These are phyloP conservation scores for Tolypocladium sp. DNA, from an alignment of 2,329 filamentous ascomycete species.

Conservation along the genomic window DNA sequence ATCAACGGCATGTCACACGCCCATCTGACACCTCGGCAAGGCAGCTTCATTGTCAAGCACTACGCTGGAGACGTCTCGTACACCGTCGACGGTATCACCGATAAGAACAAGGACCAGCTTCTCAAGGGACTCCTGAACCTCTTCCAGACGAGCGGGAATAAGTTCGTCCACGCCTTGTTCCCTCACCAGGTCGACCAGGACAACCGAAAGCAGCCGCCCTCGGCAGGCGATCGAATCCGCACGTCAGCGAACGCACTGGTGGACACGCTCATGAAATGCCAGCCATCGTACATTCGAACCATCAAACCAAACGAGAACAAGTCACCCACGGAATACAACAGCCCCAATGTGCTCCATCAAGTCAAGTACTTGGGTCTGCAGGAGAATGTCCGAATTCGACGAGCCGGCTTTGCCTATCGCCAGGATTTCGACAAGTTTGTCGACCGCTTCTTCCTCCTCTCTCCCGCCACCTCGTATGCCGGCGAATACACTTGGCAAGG, in stretches of 20 bases:
- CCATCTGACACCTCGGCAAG: conserved; percentile 85
- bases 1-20: conserved; percentile 86
- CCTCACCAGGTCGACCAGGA: conserved; percentile 91
- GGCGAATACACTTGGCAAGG: conserved; percentile 96
- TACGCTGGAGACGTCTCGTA: conserved; percentile 97
- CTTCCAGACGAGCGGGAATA: conserved; percentile 73
- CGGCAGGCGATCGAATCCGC: conserved; percentile 93
- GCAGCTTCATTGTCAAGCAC: conserved; percentile 97
- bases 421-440: conserved; percentile 98
- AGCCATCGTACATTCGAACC: conserved; percentile 95
- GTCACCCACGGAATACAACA: conserved; percentile 86
- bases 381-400: conserved; percentile 94
- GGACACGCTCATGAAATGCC: conserved; percentile 91
- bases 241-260: conserved; percentile 90
- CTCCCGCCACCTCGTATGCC: conserved; percentile 88
- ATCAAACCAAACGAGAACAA: conserved; percentile 99
- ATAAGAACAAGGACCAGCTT: conserved; percentile 98
- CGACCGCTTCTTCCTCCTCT: conserved; percentile 91
- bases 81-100: conserved; percentile 90
- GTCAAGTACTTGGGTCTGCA: conserved; percentile 99
- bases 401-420: conserved; percentile 93
- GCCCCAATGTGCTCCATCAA: conserved; percentile 88
- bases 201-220: conserved; percentile 87
- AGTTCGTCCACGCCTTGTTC: conserved; percentile 82
- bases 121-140: conserved; percentile 89